Base-by-base conservation (phyloP, 768 basidiomycete species). In the Panellus pusillus region DNA sequence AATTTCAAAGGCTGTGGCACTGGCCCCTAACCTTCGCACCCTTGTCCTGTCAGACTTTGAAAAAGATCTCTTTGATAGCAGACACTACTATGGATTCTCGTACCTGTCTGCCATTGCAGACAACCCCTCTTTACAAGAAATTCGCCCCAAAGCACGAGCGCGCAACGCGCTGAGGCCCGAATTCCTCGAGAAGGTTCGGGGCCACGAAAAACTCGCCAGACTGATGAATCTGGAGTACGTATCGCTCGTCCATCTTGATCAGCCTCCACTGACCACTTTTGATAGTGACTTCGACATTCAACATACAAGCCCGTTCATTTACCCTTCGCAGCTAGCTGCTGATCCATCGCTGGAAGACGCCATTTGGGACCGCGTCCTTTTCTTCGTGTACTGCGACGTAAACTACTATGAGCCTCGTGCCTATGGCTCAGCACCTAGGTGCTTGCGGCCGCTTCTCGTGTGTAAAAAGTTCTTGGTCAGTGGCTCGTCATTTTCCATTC, bases 381-480 rank as follows among this genome's bases (percentile, higher is more conserved):
- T 38, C 27, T 52, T 41, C 35, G 3, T 35, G 9, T 35, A 35
- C 32, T 3, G 11, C 11, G 11, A 35, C 32, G 32, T 3, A 35
- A 3, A 35, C 32, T 11, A 35, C 32, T 35, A 35, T 14, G 3
- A 35, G 3, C 14, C 13, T 32, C 13, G 7, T 13, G 31, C 6
- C 13, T 32, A 35, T 35, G 32, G 32, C 9, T 14, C 32, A 35
- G 19, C n/a, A 40, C n/a, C 39, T 20, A 4, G 17, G 18, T 17
- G 7, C 29, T 4, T 27, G 15, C 15, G 31, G 8, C 47, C 52
- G 18, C 47, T 55, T 18, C 38, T 44, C 12, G 47, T 47, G 15
- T 55, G 32, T 40, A 54, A 54, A 29, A 43, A 4, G 37, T 57
- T 57, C 28, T 32, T 27, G 9, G 54, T 55, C 11, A 35, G 54